phyloP scores from a whole-genome alignment of 2,329 filamentous ascomycete genomes.

The Trichoderma koningii region DNA sequence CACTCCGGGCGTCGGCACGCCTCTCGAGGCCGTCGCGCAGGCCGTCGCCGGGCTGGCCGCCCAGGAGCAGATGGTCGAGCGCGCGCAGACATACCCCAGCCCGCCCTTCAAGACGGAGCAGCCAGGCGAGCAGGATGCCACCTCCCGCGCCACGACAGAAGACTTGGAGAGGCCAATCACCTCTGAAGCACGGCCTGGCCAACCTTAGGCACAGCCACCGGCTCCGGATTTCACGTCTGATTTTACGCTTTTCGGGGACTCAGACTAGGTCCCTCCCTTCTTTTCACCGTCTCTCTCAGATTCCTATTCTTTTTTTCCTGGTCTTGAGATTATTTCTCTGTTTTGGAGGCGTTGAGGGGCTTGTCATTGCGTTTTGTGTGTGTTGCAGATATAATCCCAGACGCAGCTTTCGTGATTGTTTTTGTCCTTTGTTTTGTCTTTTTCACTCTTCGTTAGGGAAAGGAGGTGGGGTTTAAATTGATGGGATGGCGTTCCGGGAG shows the following conservation, averaged over 20 bases:
- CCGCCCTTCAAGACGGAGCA: slow-evolving; percentile 43
- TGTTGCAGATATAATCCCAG: slow-evolving; percentile 13
- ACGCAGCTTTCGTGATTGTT: not conserved
- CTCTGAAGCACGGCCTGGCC: slow-evolving; percentile 38
- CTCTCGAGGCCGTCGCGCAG: slow-evolving; percentile 54
- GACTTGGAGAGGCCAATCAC: slow-evolving; percentile 59
- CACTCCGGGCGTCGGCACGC: slow-evolving; percentile 40
- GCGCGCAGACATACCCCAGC: slow-evolving; percentile 39
- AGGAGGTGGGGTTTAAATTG: slow-evolving; percentile 26
- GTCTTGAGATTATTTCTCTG: not conserved
- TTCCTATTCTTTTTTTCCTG: not conserved
- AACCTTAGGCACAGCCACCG: slow-evolving; percentile 27
- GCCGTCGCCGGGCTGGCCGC: slow-evolving; percentile 49
- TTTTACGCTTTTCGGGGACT: not conserved
- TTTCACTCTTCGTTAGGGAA: slow-evolving; percentile 28
- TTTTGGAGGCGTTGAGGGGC: slow-evolving; percentile 6
- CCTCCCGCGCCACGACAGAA: slow-evolving; percentile 43
- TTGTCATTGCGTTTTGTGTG: slow-evolving; percentile 15
- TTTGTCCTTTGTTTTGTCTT: not conserved
- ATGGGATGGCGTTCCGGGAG: slow-evolving; percentile 34
- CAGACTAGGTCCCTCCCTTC: too few species aligned
- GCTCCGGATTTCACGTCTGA: not conserved
- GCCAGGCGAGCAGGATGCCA: slow-evolving; percentile 44
- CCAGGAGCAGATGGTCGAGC: slow-evolving; percentile 45
- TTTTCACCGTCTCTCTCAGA: not conserved